phyloP scores from a whole-genome alignment of 176 grass and related monocot genomes.

The Panicum miliaceum region DNA sequence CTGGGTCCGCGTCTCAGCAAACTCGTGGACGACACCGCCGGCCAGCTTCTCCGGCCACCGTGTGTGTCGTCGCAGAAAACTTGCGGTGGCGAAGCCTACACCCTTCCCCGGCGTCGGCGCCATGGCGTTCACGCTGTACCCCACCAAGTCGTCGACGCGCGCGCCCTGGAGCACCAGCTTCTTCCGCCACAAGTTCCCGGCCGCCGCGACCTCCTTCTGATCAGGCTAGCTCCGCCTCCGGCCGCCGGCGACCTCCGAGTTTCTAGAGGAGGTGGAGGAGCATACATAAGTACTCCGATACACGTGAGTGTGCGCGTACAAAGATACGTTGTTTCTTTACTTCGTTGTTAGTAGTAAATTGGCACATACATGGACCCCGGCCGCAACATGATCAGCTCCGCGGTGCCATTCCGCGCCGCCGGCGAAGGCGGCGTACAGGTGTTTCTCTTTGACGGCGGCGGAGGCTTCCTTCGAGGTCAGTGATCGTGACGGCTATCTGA shows the following conservation, averaged over 20 bases:
- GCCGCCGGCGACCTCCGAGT: conserved; percentile 23
- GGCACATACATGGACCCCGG: conserved; percentile 50
- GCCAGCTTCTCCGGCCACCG: conserved; percentile 45
- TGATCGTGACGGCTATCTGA: not conserved
- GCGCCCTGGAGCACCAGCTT: conserved; percentile 93
- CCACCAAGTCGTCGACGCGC: conserved; percentile 84
- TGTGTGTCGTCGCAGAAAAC: not conserved
- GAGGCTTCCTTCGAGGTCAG: conserved; percentile 53
- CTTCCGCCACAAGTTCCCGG: conserved; percentile 80
- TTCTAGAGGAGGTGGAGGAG: conserved; percentile 37
- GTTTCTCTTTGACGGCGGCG: conserved; percentile 62
- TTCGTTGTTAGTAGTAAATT: not conserved
- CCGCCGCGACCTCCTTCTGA: conserved; percentile 46
- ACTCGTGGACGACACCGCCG: not conserved
- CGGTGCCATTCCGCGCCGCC: conserved; percentile 13
- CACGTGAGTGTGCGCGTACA: conserved; percentile 13
- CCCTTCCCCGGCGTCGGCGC: not conserved
- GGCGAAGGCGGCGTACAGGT: conserved; percentile 49
- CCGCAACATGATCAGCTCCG: conserved; percentile 61
- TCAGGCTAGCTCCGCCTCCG: not conserved
- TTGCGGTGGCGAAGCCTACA: not conserved
- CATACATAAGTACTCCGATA: not conserved
- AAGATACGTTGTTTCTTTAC: conserved; percentile 18
- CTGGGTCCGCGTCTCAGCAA: not conserved
- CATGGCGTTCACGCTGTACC: conserved; percentile 71